Percentiles rank a stretch among this genome's conserved stretches.
Conservation (phyloP, 371 early-diverging fungal genomes). For the Rhizopus arrhizus region DNA sequence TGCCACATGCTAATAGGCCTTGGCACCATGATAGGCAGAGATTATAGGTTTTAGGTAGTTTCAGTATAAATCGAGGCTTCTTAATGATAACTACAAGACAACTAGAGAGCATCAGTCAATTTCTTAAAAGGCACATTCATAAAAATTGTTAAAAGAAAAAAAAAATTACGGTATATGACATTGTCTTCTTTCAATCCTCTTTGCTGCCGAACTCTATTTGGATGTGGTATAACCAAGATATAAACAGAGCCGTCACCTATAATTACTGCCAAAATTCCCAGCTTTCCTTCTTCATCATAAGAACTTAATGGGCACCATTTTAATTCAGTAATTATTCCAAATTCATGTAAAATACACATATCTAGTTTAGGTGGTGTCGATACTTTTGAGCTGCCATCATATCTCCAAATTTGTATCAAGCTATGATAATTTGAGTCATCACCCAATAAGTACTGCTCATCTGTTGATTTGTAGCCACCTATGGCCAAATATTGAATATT, state of each 20-base stretch:
- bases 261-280: constrained; percentile 61
- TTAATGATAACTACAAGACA: constrained; percentile 26
- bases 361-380: constrained; percentile 39
- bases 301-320: constrained; percentile 63
- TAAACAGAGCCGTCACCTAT: constrained; percentile 62
- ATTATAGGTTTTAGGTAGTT: constrained; percentile 10
- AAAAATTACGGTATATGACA: constrained; percentile 31
- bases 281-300: constrained; percentile 41
- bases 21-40: background rate
- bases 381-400: constrained; percentile 6
- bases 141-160: too few relatives aligned
- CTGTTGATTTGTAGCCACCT: constrained; percentile 55
- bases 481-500: constrained; percentile 60
- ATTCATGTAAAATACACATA: constrained; percentile 61
- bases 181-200: background rate
- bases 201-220: constrained; percentile 29
- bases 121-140: background rate
- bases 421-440: constrained; percentile 25
- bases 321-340: constrained; percentile 54
- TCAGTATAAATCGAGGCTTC: constrained; percentile 20
- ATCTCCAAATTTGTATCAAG: constrained; percentile 63
- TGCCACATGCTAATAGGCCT: constrained; percentile 31
- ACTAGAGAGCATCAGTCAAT: background rate
- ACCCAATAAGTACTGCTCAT: constrained; percentile 48
- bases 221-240: constrained; percentile 62